A percentile compares a stretch with the other conserved stretches of the same genome.
These are phyloP conservation scores for Rhodofomes roseus DNA, from an alignment of 1,284 basidiomycete species.

Conservation along the genomic window DNA sequence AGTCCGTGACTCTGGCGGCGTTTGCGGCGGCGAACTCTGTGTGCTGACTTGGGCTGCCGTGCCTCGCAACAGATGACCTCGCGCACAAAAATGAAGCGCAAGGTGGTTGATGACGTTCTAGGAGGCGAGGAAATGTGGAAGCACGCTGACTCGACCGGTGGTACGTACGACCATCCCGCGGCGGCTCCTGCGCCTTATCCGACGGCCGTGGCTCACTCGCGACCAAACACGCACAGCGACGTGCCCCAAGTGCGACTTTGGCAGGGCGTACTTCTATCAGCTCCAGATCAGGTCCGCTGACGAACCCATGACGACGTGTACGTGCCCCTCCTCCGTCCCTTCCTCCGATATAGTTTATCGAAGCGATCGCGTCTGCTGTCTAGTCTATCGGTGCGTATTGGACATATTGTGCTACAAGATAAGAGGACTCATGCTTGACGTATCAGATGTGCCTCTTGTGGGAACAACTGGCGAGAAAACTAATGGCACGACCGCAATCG, in stretches of 20 bases:
- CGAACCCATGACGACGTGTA: conserved; percentile 96
- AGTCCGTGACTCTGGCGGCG: conserved; percentile 34
- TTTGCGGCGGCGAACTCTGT: neutral
- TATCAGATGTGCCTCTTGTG: conserved; percentile 50
- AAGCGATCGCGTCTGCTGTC: neutral
- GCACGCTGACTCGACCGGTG: conserved; percentile 87
- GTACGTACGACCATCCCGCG: conserved; percentile 38
- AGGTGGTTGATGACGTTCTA: conserved; percentile 90
- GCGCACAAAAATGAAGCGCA: conserved; percentile 78
- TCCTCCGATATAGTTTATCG: conserved; percentile 6
- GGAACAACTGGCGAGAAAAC: conserved; percentile 62
- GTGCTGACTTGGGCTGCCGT: neutral
- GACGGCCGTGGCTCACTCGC: neutral
- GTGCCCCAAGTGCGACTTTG: conserved; percentile 91
- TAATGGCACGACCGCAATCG: conserved; percentile 16
- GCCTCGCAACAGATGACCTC: conserved; percentile 73
- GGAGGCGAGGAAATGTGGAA: conserved; percentile 95
- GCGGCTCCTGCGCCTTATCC: neutral
- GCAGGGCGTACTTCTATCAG: conserved; percentile 92
- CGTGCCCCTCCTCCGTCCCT: conserved; percentile 32
- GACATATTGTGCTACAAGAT: conserved; percentile 13
- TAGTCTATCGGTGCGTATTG: conserved; percentile 33
- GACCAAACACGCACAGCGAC: conserved; percentile 43
- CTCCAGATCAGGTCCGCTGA: conserved; percentile 95
- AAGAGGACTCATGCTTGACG: neutral